Evolutionary conservation across 306 rosid species (phyloP), one percentile per base, ranked within the genome.

Genomic region (Citrullus amarus): DNA sequence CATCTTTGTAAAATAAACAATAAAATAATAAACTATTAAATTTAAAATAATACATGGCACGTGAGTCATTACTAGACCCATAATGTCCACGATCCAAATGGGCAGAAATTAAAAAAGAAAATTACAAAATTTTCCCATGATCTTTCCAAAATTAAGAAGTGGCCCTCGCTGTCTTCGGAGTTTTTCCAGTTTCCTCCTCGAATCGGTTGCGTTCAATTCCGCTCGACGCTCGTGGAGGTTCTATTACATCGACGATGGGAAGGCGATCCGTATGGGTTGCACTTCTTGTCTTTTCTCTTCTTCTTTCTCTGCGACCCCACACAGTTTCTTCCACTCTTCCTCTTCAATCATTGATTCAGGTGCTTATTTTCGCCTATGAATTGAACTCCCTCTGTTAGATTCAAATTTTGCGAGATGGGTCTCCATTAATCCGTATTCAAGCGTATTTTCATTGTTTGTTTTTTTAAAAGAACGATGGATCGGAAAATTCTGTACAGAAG

Each of bases 181-280:
- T 2, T 68, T 68, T 68, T n/a, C 18, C 20, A 11, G 55, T 11
- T 43, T 69, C 34, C 54, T n/a, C 54, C 1, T 25, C 7, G 11
- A 38, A 12, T 8, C 70, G 73, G 32, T 39, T 44, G 34, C 34
- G 18, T 69, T 69, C 56, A 12, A 13, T n/a, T 69, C 75, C n/a
- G 56, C 18, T 41, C 9, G 63, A 53, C 53, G 53, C 16, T 44
- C 6, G 66, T n/a, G 68, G 55, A 18, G 53, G 56, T 36, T 44
- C 46, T 17, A 73, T 51, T 11, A 2, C 14, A 32, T 30, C 78
- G 17, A 32, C 46, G 46, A 73, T 73, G 78, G 78, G 46, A 73
- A 73, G 78, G 61, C 78, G 57, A 34, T 73, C 78, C 78, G 5
- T 14, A 30, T 30, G 78, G 78, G 60, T 73, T 73, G 61, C 78